Percentiles rank a stretch among this genome's conserved stretches.
phyloP scores from a whole-genome alignment of 2,329 filamentous ascomycete genomes.

The Cercospora berteroae region DNA sequence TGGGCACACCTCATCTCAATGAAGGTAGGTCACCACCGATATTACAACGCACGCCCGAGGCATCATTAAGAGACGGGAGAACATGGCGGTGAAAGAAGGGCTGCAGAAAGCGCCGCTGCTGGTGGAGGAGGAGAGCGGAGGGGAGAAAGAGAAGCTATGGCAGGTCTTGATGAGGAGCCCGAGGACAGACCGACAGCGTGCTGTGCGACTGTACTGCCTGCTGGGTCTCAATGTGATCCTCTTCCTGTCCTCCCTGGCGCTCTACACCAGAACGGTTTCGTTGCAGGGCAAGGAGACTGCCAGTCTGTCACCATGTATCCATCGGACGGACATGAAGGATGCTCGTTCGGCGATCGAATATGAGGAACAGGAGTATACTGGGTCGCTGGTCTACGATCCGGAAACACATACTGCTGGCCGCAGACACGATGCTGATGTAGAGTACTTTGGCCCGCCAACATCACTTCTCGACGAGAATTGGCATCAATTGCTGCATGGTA shows the following conservation, averaged over 20 bases:
- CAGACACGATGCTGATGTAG: slow-evolving; percentile 11
- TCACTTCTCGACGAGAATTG: slow-evolving; percentile 20
- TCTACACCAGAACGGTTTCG: not conserved
- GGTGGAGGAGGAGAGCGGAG: not conserved
- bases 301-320: slow-evolving; percentile 10
- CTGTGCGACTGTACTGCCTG: slow-evolving; percentile 5
- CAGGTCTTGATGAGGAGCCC: slow-evolving; percentile 6
- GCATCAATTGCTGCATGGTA: slow-evolving; percentile 19
- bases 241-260: not conserved
- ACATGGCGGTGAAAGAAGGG: not conserved
- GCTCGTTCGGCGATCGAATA: slow-evolving; percentile 19
- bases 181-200: not conserved
- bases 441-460: slow-evolving; percentile 24
- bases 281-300: not conserved
- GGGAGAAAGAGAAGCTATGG: not conserved
- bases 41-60: not conserved
- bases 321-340: slow-evolving; percentile 17
- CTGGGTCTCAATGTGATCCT: slow-evolving; percentile 7
- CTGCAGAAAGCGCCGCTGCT: slow-evolving; percentile 2
- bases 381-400: slow-evolving; percentile 17
- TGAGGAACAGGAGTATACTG: slow-evolving; percentile 18
- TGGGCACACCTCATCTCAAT: not conserved
- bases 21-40: not conserved
- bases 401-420: slow-evolving; percentile 8
- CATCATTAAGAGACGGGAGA: not conserved